These are phyloP conservation scores for Microbotryomycetes sp. DNA, from an alignment of 1,284 basidiomycete genomes.

Conservation along the genomic window DNA sequence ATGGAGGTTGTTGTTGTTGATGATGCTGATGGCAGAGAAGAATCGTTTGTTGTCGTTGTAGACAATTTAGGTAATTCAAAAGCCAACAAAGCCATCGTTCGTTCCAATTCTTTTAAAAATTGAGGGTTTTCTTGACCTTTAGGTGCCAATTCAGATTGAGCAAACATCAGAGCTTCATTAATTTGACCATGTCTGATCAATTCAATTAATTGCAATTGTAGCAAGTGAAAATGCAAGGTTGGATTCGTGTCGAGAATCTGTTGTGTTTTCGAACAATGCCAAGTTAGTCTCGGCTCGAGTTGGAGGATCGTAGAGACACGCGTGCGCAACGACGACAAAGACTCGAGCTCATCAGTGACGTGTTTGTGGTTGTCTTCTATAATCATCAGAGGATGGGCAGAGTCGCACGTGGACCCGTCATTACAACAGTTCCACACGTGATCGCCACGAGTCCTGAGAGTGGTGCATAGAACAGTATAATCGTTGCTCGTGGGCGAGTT, in stretches of 20 bases:
- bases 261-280: constrained; percentile 10
- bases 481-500: constrained; percentile 40
- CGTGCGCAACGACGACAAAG: constrained; percentile 2
- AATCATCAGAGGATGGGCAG: constrained; percentile 27
- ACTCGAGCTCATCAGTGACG: constrained; percentile 34
- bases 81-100: constrained; percentile 90
- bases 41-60: too few species aligned
- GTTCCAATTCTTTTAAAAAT: constrained; percentile 83
- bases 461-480: constrained; percentile 98
- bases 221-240: constrained; percentile 80
- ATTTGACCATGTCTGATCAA: constrained; percentile 77
- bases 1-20: not conserved
- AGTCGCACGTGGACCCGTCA: constrained; percentile 11
- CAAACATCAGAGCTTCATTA: constrained; percentile 76
- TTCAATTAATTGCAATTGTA: constrained; percentile 92
- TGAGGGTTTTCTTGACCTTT: constrained; percentile 91
- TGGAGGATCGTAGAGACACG: not conserved
- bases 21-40: too few species aligned
- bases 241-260: constrained; percentile 94
- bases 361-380: constrained; percentile 37
- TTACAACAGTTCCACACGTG: constrained; percentile 25
- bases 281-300: not conserved
- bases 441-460: constrained; percentile 62
- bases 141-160: constrained; percentile 86
- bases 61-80: constrained; percentile 59